phyloP scores from a whole-genome alignment of 2,329 filamentous ascomycete species.

The Arthrobotrys megalospora region DNA sequence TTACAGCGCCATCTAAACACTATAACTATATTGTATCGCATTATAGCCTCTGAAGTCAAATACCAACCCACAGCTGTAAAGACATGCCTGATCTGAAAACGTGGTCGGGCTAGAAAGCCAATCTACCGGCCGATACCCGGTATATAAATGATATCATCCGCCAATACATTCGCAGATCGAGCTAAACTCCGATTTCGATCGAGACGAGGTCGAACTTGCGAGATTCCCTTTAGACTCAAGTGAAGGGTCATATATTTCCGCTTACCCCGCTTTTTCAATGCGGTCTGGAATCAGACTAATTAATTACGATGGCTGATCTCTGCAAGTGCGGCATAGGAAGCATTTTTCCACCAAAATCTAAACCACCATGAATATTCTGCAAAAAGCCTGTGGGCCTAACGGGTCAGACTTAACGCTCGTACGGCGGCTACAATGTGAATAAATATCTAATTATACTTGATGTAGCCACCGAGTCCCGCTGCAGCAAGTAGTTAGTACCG shows the following conservation, averaged over 20 bases:
- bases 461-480: constrained; percentile 20
- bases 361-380: background rate
- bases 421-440: background rate
- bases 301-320: constrained; percentile 27
- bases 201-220: constrained; percentile 19
- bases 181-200: constrained; percentile 2
- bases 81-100: constrained; percentile 25
- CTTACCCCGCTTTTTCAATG: constrained; percentile 4
- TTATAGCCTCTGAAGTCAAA: constrained; percentile 10
- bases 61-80: constrained; percentile 1
- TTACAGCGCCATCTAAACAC: background rate
- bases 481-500: constrained; percentile 49
- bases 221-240: constrained; percentile 4
- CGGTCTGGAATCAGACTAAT: background rate
- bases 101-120: constrained; percentile 20
- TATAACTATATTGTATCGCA: constrained; percentile 5
- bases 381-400: constrained; percentile 1
- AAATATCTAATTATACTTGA: background rate
- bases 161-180: constrained; percentile 1
- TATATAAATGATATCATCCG: constrained; percentile 38
- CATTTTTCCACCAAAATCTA: background rate
- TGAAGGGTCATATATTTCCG: background rate
- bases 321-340: constrained; percentile 5
- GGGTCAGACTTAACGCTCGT: background rate
- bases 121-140: constrained; percentile 14